phyloP scores from a whole-genome alignment of 306 rosid species.

The Sophora flavescens region DNA sequence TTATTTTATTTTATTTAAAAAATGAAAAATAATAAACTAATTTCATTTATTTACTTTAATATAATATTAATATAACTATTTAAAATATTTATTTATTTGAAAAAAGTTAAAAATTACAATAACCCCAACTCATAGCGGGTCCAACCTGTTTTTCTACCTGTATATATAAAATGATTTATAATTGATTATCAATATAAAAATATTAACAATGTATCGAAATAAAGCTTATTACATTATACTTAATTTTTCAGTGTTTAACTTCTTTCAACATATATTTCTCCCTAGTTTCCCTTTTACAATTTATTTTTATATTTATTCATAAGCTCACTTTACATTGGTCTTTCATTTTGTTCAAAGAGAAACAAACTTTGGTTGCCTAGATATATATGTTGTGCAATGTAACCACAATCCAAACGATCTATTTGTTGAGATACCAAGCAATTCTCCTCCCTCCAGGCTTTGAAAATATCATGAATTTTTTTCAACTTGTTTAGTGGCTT shows the following conservation, averaged over 20 bases:
- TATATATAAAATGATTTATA: too few species aligned
- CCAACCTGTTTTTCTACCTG: too few species aligned
- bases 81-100: too few species aligned
- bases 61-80: too few species aligned
- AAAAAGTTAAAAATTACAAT: too few species aligned
- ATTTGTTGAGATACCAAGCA: neutral
- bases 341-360: constrained; percentile 1
- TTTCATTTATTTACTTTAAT: too few species aligned
- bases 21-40: too few species aligned
- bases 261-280: neutral
- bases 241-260: neutral
- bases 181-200: too few species aligned
- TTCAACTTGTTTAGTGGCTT: neutral
- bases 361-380: neutral
- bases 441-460: neutral
- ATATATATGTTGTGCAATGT: neutral
- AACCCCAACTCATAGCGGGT: too few species aligned
- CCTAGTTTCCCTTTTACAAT: neutral
- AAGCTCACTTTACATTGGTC: neutral
- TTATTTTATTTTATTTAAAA: too few species aligned
- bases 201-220: too few species aligned
- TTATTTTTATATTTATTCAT: neutral
- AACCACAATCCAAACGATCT: neutral
- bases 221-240: too few species aligned
- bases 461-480: neutral